Evolutionary conservation across 345 rosid genomes (phyloP), one percentile per base, ranked within the genome.

Genomic region (Brassica cretica): DNA sequence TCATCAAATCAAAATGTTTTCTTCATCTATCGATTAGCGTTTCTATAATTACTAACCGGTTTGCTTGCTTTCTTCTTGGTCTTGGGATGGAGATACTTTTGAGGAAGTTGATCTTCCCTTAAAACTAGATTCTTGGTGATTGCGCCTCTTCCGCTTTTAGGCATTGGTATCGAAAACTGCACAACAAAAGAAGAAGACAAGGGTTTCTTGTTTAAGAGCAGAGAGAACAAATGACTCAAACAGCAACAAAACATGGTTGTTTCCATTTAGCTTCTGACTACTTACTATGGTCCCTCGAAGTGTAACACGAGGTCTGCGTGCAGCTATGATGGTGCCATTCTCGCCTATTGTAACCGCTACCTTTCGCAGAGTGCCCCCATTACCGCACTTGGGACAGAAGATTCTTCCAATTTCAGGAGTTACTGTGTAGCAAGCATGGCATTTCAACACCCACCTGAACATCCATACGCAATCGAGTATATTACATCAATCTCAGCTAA

Each of bases 81-180:
- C 86, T 78, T 95, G n/a, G 98, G 96, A 55, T 89, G 32, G 66
- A 95, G 94, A 70, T 80, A 83, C 86, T 90, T 95, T 61, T 86
- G 92, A 30, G 99, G 98, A 60, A 95, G 87, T 79, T 95, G 99
- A 84, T 95, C 99, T 82, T 95, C 99, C 12, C 98, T 92, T 63
- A 95, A 68, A 71, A 95, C 75, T 8, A 84, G 80, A 78, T 90
- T 93, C 85, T 91, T 95, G 5, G 94, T 72, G 63, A 95, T 87
- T 33, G 94, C 92, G 44, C 91, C 93, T 79, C 99, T 91, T 86
- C 97, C 99, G 10, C 97, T 96, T 86, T 91, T 87, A 4, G 98
- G 99, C 78, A 85, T 77, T 64, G 99, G 98, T 62, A 93, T 72
- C 16, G 99, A 91, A 78, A 86, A 93, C 99, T 95, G 88, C 74